Evolutionary conservation across 1,284 basidiomycete species (phyloP), one percentile per base, ranked within the genome.

Genomic region (Tilletia setariae): DNA sequence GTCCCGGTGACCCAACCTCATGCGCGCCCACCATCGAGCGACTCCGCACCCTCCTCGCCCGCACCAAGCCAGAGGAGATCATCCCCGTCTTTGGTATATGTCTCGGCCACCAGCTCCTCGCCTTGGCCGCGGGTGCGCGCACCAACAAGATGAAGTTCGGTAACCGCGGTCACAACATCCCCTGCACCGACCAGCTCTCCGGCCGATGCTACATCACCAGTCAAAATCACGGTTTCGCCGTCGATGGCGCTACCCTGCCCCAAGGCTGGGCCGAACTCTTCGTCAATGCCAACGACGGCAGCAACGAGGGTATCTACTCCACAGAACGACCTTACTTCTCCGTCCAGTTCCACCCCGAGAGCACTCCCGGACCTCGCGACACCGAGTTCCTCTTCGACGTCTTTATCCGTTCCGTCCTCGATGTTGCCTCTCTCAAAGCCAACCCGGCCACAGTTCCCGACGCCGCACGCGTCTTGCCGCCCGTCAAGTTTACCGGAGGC

Each of bases 101-200:
- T 86, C 89, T 98, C 49, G 96, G 96, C 63, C 96, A 99, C 84
- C 96, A 99, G 85, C 87, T 99, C 35, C 88, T 99, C 72, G 93
- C 94, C 4, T 88, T 98, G 68, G 96, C 96, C 49, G 91, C 92
- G 3, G 96, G 96, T 62, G 95, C 94, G 9, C 88, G 87, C 72
- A 98, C 96, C 8, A 91, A 90, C 64, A 98, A 98, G 85, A 97
- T 98, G 92, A 98, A 98, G 86, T 98, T 98, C 83, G 96, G 96
- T 68, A 98, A 98, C 83, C 92, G 96, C 75, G 96, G 96, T 15
- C 94, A 97, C 84, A 99, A 99, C 85, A 93, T 98, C 79, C 96
- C 96, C 2, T 98, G 95, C 84, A 98, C 93, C 44, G 92, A 95
- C 84, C 87, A 91, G 53, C 87, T 96, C 68, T 93, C 91, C 66